Conservation (phyloP, 2,329 filamentous ascomycete species). For the Aspergillus caelatus region DNA sequence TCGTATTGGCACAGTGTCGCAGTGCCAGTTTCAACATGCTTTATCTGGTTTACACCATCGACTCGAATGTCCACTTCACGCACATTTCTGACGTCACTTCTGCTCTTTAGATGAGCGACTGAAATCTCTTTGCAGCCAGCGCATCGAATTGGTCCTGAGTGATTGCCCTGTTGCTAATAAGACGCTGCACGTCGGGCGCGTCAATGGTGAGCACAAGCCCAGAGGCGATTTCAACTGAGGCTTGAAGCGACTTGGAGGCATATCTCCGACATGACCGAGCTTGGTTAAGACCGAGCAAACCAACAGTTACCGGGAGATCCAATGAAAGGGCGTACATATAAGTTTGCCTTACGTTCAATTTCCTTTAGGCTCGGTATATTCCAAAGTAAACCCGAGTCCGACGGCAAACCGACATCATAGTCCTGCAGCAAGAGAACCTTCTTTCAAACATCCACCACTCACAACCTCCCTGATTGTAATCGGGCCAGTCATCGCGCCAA, state of each 20-base stretch:
- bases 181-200: too few relatives aligned
- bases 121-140: too few relatives aligned
- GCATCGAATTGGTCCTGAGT: too few relatives aligned
- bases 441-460: not conserved
- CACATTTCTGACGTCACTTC: too few relatives aligned
- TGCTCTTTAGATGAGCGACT: too few relatives aligned
- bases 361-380: not conserved
- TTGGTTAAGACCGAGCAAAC: not conserved
- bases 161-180: too few relatives aligned
- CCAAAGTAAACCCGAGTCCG: not conserved
- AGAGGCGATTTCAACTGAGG: too few relatives aligned
- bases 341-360: not conserved
- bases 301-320: not conserved
- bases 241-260: not conserved
- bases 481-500: constrained; percentile 4
- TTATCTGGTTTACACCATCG: too few relatives aligned
- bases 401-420: not conserved
- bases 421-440: constrained; percentile 1
- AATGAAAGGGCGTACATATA: not conserved
- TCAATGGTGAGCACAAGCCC: too few relatives aligned
- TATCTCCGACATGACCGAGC: not conserved
- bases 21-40: too few relatives aligned
- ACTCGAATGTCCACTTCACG: too few relatives aligned
- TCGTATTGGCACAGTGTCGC: too few relatives aligned
- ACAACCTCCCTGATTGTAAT: constrained; percentile 8